These are phyloP conservation scores for Cystobasidium tubakii DNA, from an alignment of 768 basidiomycete genomes.

Conservation along the genomic window DNA sequence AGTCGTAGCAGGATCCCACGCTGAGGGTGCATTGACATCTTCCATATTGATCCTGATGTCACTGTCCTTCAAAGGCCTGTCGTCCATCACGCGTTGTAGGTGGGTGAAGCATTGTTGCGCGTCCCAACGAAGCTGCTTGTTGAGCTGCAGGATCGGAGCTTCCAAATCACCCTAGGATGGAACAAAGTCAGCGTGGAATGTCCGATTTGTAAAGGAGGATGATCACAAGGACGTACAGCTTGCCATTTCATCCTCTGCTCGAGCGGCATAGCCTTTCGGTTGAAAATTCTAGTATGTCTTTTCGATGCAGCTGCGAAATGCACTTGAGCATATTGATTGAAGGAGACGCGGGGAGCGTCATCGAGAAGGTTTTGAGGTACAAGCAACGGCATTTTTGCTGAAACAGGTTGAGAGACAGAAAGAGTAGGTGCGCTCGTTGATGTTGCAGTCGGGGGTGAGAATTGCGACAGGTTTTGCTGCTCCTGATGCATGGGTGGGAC, in stretches of 20 bases:
- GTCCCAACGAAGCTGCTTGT: conserved; percentile 23
- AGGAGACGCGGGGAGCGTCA: conserved; percentile 10
- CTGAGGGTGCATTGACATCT: conserved; percentile 18
- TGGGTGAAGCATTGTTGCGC: conserved; percentile 33
- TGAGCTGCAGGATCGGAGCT: conserved; percentile 17
- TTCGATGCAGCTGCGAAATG: conserved; percentile 5
- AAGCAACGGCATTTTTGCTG: not conserved
- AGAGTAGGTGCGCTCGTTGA: too few relatives aligned
- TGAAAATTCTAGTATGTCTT: not conserved
- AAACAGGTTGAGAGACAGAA: not conserved
- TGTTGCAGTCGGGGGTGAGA: too few relatives aligned
- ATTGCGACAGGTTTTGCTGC: too few relatives aligned
- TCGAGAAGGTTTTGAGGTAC: conserved; percentile 5
- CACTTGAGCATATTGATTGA: conserved; percentile 6
- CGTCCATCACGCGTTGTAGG: conserved; percentile 28
- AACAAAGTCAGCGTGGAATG: not conserved
- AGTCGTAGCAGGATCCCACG: conserved; percentile 18
- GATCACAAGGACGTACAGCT: not conserved
- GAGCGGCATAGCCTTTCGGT: not conserved
- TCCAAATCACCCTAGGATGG: conserved; percentile 15
- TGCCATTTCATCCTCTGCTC: conserved; percentile 5
- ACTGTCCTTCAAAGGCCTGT: not conserved
- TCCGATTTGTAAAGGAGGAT: not conserved
- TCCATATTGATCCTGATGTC: conserved; percentile 4
- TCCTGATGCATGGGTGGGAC: too few relatives aligned